Percentiles rank a stretch among this genome's conserved stretches.
Conservation (phyloP, 495 filamentous ascomycete genomes). For the Aspergillus ostianus region DNA sequence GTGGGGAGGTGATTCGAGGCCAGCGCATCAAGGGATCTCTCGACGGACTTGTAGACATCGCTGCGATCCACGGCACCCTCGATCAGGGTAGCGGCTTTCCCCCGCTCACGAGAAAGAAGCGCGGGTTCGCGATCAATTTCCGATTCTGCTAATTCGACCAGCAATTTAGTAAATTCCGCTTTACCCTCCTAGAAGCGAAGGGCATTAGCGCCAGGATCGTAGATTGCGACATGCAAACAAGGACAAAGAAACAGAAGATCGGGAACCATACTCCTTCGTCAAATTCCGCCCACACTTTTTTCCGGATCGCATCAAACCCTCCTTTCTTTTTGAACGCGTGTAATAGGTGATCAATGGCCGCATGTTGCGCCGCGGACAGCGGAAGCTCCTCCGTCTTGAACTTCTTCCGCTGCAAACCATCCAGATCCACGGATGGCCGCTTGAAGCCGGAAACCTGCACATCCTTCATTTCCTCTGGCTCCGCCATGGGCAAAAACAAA, state of each 20-base stretch:
- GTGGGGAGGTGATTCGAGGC: conserved; percentile 61
- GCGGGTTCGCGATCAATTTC: conserved; percentile 79
- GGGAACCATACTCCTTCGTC: conserved; percentile 61
- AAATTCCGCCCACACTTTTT: conserved; percentile 77
- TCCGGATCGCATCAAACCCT: conserved; percentile 79
- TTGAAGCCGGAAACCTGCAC: conserved; percentile 25
- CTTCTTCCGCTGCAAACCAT: conserved; percentile 55
- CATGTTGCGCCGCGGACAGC: conserved; percentile 65
- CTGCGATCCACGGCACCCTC: conserved; percentile 83
- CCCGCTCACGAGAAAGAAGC: conserved; percentile 72
- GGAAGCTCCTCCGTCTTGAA: conserved; percentile 86
- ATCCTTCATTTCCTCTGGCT: conserved; percentile 37
- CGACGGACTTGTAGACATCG: conserved; percentile 74
- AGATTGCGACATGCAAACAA: background rate
- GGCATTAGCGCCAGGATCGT: conserved; percentile 16
- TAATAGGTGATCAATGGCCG: conserved; percentile 72
- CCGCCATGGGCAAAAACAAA: conserved; percentile 38
- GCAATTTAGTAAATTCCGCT: conserved; percentile 58
- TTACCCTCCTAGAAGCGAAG: conserved; percentile 61
- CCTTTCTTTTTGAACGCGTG: conserved; percentile 90
- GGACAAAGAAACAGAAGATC: conserved; percentile 2
- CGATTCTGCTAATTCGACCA: conserved; percentile 70
- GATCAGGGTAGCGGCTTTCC: conserved; percentile 78
- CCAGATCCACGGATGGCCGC: conserved; percentile 33
- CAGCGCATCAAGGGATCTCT: conserved; percentile 63